Conservation (phyloP, 2,329 filamentous ascomycete genomes). For the Pleomassaria siparia region DNA sequence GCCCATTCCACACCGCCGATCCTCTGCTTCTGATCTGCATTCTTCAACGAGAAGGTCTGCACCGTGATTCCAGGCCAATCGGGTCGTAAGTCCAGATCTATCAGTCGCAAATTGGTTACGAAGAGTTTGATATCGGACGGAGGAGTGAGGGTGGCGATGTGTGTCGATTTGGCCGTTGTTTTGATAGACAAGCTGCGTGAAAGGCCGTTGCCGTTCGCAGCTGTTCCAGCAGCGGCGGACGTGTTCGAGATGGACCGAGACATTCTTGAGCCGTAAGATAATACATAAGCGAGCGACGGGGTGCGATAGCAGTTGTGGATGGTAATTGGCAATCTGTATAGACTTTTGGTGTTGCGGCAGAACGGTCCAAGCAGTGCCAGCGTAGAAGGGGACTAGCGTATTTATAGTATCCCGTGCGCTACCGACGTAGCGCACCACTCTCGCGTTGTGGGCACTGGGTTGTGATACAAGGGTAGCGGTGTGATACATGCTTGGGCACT, state of each 20-base stretch:
- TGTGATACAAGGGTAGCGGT: no score
- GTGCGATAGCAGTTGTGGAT: background rate
- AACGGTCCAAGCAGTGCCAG: background rate
- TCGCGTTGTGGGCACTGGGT: background rate
- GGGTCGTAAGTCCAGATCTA: conserved; percentile 72
- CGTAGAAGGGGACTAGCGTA: background rate
- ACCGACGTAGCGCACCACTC: background rate
- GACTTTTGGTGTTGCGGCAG: background rate
- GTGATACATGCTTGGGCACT: background rate
- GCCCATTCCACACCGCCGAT: conserved; percentile 86
- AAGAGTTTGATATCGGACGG: conserved; percentile 57
- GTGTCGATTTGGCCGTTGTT: conserved; percentile 28
- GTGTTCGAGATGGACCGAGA: conserved; percentile 10
- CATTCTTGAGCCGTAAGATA: conserved; percentile 2
- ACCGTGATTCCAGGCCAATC: conserved; percentile 80
- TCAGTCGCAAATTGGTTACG: conserved; percentile 77
- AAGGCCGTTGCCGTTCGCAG: conserved; percentile 21
- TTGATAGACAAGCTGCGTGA: conserved; percentile 35
- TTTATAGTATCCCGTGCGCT: background rate
- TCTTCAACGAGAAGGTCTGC: conserved; percentile 68
- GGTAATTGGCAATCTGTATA: background rate
- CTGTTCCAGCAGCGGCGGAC: conserved; percentile 16
- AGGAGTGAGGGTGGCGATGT: conserved; percentile 16
- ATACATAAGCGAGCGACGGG: background rate
- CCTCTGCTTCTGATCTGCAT: conserved; percentile 79